Conservation (phyloP, 192 early-diverging fungal species). For the Linderina pennispora region DNA sequence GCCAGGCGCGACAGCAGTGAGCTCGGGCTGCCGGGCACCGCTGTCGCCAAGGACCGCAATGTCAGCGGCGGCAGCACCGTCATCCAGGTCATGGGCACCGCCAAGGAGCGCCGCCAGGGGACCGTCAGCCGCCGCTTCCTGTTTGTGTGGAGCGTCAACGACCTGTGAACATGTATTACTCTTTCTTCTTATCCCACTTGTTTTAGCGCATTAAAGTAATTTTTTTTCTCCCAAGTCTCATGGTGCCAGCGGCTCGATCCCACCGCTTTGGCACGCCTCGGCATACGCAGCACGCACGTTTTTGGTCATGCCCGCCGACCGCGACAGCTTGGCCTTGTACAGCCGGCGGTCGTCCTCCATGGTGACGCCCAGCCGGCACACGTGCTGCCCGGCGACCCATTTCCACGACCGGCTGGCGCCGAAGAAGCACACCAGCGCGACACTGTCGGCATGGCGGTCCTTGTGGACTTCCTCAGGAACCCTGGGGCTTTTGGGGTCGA, state of each 20-base stretch:
- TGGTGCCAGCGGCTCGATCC: constrained; percentile 5
- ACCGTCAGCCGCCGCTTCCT: constrained; percentile 41
- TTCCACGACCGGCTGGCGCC: constrained; percentile 15
- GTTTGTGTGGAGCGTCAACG: constrained; percentile 45
- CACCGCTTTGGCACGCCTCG: constrained; percentile 13
- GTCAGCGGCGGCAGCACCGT: constrained; percentile 39
- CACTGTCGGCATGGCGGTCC: not conserved
- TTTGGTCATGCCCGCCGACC: constrained; percentile 8
- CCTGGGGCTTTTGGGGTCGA: constrained; percentile 1
- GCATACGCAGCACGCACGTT: constrained; percentile 22
- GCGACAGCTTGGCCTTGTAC: constrained; percentile 12
- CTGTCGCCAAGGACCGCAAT: not conserved
- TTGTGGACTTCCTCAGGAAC: constrained; percentile 14
- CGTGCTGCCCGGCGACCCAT: constrained; percentile 16
- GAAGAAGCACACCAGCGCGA: constrained; percentile 31
- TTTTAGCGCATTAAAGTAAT: not conserved
- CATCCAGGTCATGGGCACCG: constrained; percentile 33
- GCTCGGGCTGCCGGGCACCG: not conserved
- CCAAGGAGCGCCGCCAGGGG: constrained; percentile 38
- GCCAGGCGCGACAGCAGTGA: constrained; percentile 30
- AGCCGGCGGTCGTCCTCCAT: constrained; percentile 5
- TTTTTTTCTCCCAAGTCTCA: not conserved
- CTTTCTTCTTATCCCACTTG: not conserved
- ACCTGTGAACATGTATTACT: constrained; percentile 4
- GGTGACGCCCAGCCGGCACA: constrained; percentile 26